A percentile compares a stretch with the other conserved stretches of the same genome.
These are phyloP conservation scores for Arthrobotrys entomopaga DNA, from an alignment of 2,329 filamentous ascomycete genomes.

Conservation along the genomic window DNA sequence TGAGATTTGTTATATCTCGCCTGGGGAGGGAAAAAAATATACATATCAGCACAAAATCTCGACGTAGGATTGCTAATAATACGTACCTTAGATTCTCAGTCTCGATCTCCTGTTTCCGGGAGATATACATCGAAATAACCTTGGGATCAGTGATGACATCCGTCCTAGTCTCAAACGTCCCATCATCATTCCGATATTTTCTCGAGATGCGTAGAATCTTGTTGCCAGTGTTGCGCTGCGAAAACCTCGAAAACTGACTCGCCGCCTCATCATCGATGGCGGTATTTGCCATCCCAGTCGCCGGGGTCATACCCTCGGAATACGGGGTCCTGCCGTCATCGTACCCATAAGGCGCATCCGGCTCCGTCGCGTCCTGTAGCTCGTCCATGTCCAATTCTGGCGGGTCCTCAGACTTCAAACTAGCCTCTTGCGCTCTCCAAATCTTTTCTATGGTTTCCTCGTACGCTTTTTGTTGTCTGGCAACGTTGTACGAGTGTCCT, in stretches of 20 bases:
- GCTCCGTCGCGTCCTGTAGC: constrained; percentile 57
- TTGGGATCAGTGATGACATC: constrained; percentile 79
- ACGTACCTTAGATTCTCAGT: constrained; percentile 78
- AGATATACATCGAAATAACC: constrained; percentile 89
- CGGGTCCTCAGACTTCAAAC: constrained; percentile 58
- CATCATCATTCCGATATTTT: constrained; percentile 68
- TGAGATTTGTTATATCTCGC: constrained; percentile 57
- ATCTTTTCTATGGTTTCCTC: constrained; percentile 90
- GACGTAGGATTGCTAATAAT: neutral
- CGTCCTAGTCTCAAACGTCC: constrained; percentile 71
- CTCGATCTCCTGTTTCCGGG: constrained; percentile 76
- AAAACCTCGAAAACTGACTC: constrained; percentile 79
- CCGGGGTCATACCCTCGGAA: constrained; percentile 73
- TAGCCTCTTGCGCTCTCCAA: constrained; percentile 71
- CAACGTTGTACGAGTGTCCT: constrained; percentile 97
- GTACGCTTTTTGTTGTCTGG: constrained; percentile 90
- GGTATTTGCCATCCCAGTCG: constrained; percentile 61
- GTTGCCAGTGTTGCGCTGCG: constrained; percentile 74
- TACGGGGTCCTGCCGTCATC: constrained; percentile 67
- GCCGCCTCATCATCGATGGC: constrained; percentile 74
- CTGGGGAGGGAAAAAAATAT: neutral
- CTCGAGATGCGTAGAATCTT: constrained; percentile 79
- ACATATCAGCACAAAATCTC: neutral
- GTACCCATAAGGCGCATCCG: constrained; percentile 61
- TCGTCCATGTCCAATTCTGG: constrained; percentile 59